These are phyloP conservation scores for Penicillium diatomitis DNA, from an alignment of 495 filamentous ascomycete species.

Conservation along the genomic window DNA sequence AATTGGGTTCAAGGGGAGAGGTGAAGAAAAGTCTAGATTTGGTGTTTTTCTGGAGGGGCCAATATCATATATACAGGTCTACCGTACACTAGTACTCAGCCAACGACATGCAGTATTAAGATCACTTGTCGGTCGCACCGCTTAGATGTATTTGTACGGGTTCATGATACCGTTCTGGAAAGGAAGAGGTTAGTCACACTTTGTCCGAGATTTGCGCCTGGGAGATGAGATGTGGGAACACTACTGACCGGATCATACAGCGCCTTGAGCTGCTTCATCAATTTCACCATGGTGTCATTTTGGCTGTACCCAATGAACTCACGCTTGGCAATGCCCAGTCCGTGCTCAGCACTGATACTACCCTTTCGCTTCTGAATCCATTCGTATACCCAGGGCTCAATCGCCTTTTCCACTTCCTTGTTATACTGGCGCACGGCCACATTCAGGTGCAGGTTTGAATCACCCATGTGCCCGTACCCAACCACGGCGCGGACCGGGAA, in stretches of 20 bases:
- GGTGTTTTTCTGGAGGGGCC: background rate
- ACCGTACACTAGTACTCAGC: too few species aligned
- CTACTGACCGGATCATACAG: conserved; percentile 87
- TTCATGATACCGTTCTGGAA: conserved; percentile 86
- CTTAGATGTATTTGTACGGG: conserved; percentile 76
- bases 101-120: too few species aligned
- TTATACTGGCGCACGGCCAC: conserved; percentile 72
- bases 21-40: too few species aligned
- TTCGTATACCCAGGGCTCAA: conserved; percentile 95
- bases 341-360: conserved; percentile 94
- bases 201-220: background rate
- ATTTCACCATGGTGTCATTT: conserved; percentile 67
- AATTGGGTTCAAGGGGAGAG: too few species aligned
- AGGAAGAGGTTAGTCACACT: conserved; percentile 13
- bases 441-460: conserved; percentile 91
- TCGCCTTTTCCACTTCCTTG: conserved; percentile 75
- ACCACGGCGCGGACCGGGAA: conserved; percentile 78
- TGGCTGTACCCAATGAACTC: conserved; percentile 88
- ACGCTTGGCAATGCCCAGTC: conserved; percentile 89
- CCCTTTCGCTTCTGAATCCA: conserved; percentile 83
- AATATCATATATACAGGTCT: background rate
- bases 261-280: conserved; percentile 92
- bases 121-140: background rate
- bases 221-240: conserved; percentile 5
- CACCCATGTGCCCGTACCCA: conserved; percentile 98